Evolutionary conservation across 1,284 basidiomycete genomes (phyloP), one percentile per base, ranked within the genome.

Genomic region (Ceratobasidium sp.): DNA sequence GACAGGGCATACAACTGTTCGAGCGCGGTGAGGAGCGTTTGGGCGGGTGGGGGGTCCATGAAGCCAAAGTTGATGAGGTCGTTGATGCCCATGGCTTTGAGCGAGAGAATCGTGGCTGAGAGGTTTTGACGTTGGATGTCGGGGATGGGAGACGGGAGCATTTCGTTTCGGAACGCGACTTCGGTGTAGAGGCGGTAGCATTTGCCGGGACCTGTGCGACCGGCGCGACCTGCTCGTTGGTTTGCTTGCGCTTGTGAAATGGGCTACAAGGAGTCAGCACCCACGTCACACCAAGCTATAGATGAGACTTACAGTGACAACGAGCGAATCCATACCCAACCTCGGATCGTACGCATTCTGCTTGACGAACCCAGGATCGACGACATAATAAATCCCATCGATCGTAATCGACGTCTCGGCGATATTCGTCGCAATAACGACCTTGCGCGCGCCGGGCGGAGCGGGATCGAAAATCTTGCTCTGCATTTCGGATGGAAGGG

Each of bases 81-180:
- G 76, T 99, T 99, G 81, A 99, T 88, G 35, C 97, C 97, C 96
- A 99, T 98, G 1, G 97, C 96, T 78, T 99, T 99, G 72, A 99
- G 84, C 80, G 95, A 92, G 20, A 99, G 81, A 76, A 99, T 98
- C 10, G 81, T 82, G 31, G 78, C 78, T 5, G 80, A 77, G 29
- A 83, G 73, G 38, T 82, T 82, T 20, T 80, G 81, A 1, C 82
- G 76, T 70, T 82, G 81, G 42, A 74, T 82, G 64, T 82, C 81
- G 7, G 81, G 81, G 52, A 82, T 79, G n/a, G 79, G 77, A 54
- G 79, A 82, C 25, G 81, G 80, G 3, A 65, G 85, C 72, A 73
- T 72, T 52, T 72, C 71, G 69, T 99, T 99, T 20, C 95, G 88
- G 82, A 93, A 99, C 5, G 97, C 96, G 1, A 94, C 93, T 79